A percentile compares a stretch with the other conserved stretches of the same genome.
Conservation (phyloP, 1,284 basidiomycete genomes). For the Fomitiporia mediterranea region DNA sequence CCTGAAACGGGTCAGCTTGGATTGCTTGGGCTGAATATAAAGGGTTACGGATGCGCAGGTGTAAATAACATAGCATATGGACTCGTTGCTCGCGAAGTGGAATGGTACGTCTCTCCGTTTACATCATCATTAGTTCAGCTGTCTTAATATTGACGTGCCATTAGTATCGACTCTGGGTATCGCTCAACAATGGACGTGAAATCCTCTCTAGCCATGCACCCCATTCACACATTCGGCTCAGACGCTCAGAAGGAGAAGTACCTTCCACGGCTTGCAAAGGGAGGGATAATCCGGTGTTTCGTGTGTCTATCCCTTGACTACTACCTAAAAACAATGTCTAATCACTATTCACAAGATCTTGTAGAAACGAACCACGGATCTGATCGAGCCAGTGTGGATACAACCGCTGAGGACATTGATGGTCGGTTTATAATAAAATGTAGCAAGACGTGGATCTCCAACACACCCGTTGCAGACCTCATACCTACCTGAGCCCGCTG, state of each 20-base stretch:
- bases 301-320: slow-evolving; percentile 42
- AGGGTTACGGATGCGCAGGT: slow-evolving; percentile 95
- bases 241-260: slow-evolving; percentile 91
- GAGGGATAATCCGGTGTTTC: slow-evolving; percentile 89
- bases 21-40: slow-evolving; percentile 85
- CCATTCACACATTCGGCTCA: slow-evolving; percentile 89
- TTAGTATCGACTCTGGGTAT: slow-evolving; percentile 91
- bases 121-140: not conserved
- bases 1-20: slow-evolving; percentile 93
- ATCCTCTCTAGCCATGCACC: slow-evolving; percentile 97
- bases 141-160: slow-evolving; percentile 5
- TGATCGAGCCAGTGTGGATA: slow-evolving; percentile 92
- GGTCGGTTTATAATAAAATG: slow-evolving; percentile 87
- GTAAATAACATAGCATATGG: slow-evolving; percentile 90
- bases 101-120: slow-evolving; percentile 52
- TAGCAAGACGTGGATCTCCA: slow-evolving; percentile 96
- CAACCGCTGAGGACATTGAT: slow-evolving; percentile 78
- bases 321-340: not conserved
- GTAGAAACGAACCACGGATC: slow-evolving; percentile 98
- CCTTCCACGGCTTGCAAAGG: slow-evolving; percentile 73
- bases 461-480: slow-evolving; percentile 80
- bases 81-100: slow-evolving; percentile 89
- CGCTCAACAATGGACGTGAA: slow-evolving; percentile 96
- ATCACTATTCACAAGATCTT: slow-evolving; percentile 55
- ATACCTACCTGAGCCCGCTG: slow-evolving; percentile 95